phyloP scores from a whole-genome alignment of 2,329 filamentous ascomycete species.

The Orbilia blumenaviensis region DNA sequence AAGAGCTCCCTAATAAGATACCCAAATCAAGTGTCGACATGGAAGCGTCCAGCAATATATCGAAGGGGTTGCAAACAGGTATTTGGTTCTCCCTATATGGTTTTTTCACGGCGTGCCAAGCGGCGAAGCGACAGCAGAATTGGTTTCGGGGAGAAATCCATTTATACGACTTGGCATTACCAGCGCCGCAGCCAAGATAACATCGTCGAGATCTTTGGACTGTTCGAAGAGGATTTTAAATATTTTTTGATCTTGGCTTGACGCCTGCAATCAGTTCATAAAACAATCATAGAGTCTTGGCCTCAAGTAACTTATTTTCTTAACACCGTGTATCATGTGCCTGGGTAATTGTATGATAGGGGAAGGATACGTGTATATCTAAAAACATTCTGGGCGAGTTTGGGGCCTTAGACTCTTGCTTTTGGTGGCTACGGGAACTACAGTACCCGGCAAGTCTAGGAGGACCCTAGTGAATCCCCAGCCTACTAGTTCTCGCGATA shows the following conservation, averaged over 20 bases:
- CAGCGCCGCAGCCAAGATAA: background rate
- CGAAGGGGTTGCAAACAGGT: background rate
- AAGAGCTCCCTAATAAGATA: too few species aligned
- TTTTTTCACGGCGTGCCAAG: background rate
- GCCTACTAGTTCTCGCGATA: too few species aligned
- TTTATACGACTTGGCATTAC: background rate
- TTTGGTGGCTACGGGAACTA: too few species aligned
- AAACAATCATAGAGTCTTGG: background rate
- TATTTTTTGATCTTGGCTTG: background rate
- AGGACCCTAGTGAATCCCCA: background rate
- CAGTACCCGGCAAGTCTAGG: too few species aligned
- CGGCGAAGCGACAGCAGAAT: background rate
- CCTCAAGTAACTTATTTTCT: background rate
- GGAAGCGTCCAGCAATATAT: too few species aligned
- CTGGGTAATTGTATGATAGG: too few species aligned
- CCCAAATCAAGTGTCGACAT: too few species aligned
- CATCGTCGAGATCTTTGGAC: background rate
- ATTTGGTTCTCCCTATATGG: background rate
- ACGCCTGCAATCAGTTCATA: background rate
- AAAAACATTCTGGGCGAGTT: too few species aligned
- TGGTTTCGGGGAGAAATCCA: background rate
- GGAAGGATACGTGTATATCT: too few species aligned
- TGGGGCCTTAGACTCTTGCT: too few species aligned
- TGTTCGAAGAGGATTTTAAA: background rate
- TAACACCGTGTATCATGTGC: too few species aligned